phyloP scores from a whole-genome alignment of 2,329 filamentous ascomycete species.

The Fusarium sambucinum region DNA sequence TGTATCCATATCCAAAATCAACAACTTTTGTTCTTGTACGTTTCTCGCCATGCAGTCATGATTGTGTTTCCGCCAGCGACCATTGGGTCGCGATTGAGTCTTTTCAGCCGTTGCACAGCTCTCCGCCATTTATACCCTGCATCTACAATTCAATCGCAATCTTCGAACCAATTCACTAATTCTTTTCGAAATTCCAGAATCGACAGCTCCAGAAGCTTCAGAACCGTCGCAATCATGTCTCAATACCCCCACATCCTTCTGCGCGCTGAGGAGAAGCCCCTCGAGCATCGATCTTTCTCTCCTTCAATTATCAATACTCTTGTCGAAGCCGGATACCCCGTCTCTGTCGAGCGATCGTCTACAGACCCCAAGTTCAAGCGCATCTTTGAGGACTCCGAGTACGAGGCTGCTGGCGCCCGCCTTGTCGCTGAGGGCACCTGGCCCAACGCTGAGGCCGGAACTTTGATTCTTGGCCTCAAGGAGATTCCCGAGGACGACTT shows the following conservation, averaged over 20 bases:
- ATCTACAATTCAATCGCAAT: conserved; percentile 1
- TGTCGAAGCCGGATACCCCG: conserved; percentile 75
- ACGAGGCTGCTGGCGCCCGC: conserved; percentile 71
- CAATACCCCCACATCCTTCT: conserved; percentile 59
- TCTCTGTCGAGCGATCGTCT: conserved; percentile 71
- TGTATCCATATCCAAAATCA: conserved; percentile 2
- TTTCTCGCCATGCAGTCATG: neutral
- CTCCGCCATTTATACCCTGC: conserved; percentile 2
- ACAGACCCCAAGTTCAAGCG: conserved; percentile 66
- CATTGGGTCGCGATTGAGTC: conserved; percentile 10
- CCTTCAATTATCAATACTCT: conserved; percentile 64
- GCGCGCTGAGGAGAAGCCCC: conserved; percentile 70
- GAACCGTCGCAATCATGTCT: conserved; percentile 44
- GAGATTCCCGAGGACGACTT: conserved; percentile 81
- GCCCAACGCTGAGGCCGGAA: conserved; percentile 73
- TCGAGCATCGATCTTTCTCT: conserved; percentile 54
- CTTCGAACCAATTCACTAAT: conserved; percentile 18
- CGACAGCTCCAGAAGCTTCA: conserved; percentile 14
- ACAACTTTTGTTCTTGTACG: neutral
- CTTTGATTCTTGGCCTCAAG: conserved; percentile 82
- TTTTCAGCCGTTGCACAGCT: conserved; percentile 11
- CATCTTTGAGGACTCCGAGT: conserved; percentile 73
- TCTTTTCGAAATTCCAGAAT: conserved; percentile 3
- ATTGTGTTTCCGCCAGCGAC: conserved; percentile 1
- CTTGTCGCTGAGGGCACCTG: conserved; percentile 76